Conservation (phyloP, 768 basidiomycete genomes). For the Pisolithus orientalis region DNA sequence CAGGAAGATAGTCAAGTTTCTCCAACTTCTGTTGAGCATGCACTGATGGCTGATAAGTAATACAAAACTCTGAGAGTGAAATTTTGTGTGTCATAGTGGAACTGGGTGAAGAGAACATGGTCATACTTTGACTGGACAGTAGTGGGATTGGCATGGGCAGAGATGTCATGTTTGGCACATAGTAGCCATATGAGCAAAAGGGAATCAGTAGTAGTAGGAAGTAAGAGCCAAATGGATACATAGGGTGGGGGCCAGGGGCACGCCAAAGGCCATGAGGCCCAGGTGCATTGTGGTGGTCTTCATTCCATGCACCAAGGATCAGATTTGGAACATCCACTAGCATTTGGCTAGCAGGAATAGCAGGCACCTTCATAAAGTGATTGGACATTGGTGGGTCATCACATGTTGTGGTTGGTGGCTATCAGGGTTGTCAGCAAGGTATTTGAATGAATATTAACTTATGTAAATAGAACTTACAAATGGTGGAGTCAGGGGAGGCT, state of each 20-base stretch:
- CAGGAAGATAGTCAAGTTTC: not conserved
- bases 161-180: not conserved
- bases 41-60: not conserved
- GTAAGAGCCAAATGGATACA: not conserved
- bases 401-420: not conserved
- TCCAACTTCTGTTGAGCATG: not conserved
- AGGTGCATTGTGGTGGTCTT: not conserved
- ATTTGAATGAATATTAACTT: not conserved
- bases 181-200: not conserved
- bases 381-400: too few species aligned
- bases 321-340: not conserved
- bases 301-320: not conserved
- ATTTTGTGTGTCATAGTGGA: not conserved
- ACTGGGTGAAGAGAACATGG: not conserved
- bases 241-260: not conserved
- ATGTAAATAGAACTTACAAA: too few species aligned
- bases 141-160: not conserved
- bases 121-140: not conserved
- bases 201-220: not conserved
- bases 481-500: too few species aligned
- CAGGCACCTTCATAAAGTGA: not conserved
- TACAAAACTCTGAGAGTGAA: not conserved
- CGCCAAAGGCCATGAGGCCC: not conserved
- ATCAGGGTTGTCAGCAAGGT: not conserved
- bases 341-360: not conserved